Conservation (phyloP, 495 filamentous ascomycete genomes). For the Xylaria telfairii region DNA sequence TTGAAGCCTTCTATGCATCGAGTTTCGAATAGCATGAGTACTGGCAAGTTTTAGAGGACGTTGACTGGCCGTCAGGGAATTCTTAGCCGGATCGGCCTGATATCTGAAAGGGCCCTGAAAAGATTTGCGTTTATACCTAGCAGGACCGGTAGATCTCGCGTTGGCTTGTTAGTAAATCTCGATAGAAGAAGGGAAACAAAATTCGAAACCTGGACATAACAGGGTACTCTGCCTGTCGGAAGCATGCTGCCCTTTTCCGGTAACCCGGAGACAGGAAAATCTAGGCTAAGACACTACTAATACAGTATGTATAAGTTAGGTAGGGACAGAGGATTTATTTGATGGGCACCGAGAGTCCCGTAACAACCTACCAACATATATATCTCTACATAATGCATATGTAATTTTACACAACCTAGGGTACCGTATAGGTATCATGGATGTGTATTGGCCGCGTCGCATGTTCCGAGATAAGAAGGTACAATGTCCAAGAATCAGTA, state of each 20-base stretch:
- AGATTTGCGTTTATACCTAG: slow-evolving; percentile 9
- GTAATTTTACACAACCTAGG: no score
- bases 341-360: not conserved
- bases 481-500: not conserved
- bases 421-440: no score
- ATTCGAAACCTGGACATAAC: not conserved
- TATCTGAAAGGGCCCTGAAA: not conserved
- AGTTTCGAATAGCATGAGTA: not conserved
- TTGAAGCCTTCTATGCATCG: no score
- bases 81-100: slow-evolving; percentile 11
- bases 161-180: not conserved
- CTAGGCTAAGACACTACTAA: no score
- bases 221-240: slow-evolving; percentile 6
- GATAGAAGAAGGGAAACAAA: not conserved
- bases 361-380: not conserved
- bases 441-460: slow-evolving; percentile 20
- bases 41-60: not conserved
- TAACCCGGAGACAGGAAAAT: slow-evolving; percentile 5
- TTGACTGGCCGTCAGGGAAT: not conserved
- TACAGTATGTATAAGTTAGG: no score
- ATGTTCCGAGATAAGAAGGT: slow-evolving; percentile 22
- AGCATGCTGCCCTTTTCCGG: slow-evolving; percentile 14
- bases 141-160: not conserved
- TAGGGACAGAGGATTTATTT: not conserved
- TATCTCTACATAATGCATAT: no score